Base-by-base conservation (phyloP, 2,329 filamentous ascomycete species). In the Ophiocordyceps unilateralis region DNA sequence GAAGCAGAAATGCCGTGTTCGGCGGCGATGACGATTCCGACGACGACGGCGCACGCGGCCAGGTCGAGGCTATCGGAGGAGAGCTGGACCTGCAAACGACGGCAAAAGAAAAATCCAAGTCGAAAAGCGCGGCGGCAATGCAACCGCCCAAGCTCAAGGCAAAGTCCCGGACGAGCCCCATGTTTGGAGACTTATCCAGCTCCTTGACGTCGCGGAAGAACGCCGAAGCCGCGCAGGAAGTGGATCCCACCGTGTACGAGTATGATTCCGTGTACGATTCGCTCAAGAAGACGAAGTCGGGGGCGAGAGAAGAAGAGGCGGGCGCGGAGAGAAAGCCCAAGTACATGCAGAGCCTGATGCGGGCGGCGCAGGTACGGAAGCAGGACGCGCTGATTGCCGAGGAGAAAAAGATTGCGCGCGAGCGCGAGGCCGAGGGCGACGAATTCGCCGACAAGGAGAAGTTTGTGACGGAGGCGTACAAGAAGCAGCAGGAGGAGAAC, bases 381-480 rank as follows among this genome's bases (percentile, higher is more conserved):
- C 76, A 84, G 43, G 84, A 91, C 58, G 74, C 81, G 40, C 68
- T 82, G 41, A 78, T 87, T 23, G 84, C 84, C 3, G 79, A 84
- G 55, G 84, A 91, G 62, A 86, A 86, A 61, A 75, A 83, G 58
- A 69, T 91, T 51, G 78, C 83, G 51, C 72, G 78, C 21, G 84
- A 91, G 57, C 72, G 84, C 39, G 83, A 83, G 53, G 79, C 76
- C 0, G 85, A 91, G 57, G 84, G 84, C 17, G 84, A 89, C 28
- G 81, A 82, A 54, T 91, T 78, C 53, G 81, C 73, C 0, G 84
- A 81, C 52, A 91, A 88, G 63, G 85, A 91, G 56, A 84, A 81
- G 60, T 91, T 91, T 51, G 85, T 91, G 28, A 91, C 84, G 0
- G 80, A 78, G 45, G 83, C 83, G 30, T 93, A 91, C 58, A 85